A percentile compares a stretch with the other conserved stretches of the same genome.
Evolutionary conservation across 345 rosid species (phyloP).

Genomic region (Geranium brycei): DNA sequence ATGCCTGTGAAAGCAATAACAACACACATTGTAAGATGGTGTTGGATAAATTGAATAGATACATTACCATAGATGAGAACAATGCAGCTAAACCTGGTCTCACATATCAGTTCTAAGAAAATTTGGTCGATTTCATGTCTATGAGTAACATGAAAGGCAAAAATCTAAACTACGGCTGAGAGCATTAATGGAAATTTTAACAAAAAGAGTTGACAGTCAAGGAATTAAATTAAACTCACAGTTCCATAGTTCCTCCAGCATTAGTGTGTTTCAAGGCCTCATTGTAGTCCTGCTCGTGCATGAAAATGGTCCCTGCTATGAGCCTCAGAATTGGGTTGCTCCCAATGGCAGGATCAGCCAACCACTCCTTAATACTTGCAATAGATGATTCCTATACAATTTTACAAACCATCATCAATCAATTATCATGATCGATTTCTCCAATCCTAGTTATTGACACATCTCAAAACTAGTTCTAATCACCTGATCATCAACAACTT

Average conservation of each 20-base stretch:
- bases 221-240: conserved; percentile 36
- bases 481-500: no score
- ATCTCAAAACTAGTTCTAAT: not conserved
- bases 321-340: conserved; percentile 57
- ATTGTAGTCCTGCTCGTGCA: conserved; percentile 80
- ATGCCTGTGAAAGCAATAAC: conserved; percentile 39
- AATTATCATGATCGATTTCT: not conserved
- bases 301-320: conserved; percentile 82
- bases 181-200: not conserved
- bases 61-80: not conserved
- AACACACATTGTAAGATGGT: not conserved
- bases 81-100: not conserved
- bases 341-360: conserved; percentile 77
- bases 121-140: not conserved
- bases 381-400: conserved; percentile 56
- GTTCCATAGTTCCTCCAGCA: conserved; percentile 87
- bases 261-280: conserved; percentile 92
- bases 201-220: not conserved
- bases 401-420: not conserved
- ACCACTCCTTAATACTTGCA: conserved; percentile 77
- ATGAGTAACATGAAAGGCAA: not conserved
- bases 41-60: conserved; percentile 3
- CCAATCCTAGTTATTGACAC: not conserved
- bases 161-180: not conserved
- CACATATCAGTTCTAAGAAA: not conserved